A percentile compares a stretch with the other conserved stretches of the same genome.
Evolutionary conservation across 257 asterid genomes (phyloP).

Genomic region (Fraxinus pennsylvanica): DNA sequence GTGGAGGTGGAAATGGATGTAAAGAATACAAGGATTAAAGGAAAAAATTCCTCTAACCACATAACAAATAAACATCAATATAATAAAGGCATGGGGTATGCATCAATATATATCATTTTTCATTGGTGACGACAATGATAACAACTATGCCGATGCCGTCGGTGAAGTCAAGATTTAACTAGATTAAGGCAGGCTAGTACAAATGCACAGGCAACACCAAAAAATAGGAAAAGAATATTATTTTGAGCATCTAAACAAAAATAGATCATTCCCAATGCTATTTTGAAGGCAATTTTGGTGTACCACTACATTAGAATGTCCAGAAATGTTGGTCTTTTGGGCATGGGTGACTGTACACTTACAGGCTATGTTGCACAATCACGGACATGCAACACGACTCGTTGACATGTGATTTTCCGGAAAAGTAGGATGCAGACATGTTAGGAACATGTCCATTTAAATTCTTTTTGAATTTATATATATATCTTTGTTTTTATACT

Average conservation of each 20-base stretch:
- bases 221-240: background rate
- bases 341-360: background rate
- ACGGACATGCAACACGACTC: too few species aligned
- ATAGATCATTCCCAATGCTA: background rate
- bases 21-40: background rate
- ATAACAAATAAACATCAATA: background rate
- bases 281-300: background rate
- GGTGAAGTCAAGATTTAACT: background rate
- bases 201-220: background rate
- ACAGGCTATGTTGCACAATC: background rate
- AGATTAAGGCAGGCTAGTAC: background rate
- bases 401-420: too few species aligned
- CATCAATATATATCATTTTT: background rate
- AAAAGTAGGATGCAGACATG: too few species aligned
- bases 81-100: background rate
- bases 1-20: conserved; percentile 16
- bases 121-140: background rate
- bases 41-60: background rate
- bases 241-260: background rate
- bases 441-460: too few species aligned
- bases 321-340: background rate
- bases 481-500: too few species aligned
- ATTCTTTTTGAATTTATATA: too few species aligned
- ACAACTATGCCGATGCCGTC: background rate
- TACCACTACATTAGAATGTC: background rate